Evolutionary conservation across 768 basidiomycete genomes (phyloP).

Genomic region (Boletus vermiculosoides): DNA sequence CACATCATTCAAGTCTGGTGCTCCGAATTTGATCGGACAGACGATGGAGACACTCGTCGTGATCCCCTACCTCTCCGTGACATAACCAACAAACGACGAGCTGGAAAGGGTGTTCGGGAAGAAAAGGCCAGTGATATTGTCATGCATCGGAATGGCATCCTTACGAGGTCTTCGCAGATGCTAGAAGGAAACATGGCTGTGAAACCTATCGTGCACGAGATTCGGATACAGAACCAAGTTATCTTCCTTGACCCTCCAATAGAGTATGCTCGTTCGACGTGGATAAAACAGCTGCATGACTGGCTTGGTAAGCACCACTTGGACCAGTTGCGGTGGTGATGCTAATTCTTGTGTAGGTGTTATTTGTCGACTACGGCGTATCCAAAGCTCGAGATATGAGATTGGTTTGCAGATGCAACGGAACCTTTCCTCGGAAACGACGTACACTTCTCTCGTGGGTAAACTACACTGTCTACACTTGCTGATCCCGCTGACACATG

Average conservation of each 20-base stretch:
- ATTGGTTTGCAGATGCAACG: constrained; percentile 92
- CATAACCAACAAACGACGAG: constrained; percentile 60
- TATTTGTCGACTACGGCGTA: constrained; percentile 80
- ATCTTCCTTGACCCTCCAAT: constrained; percentile 98
- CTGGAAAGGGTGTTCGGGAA: constrained; percentile 70
- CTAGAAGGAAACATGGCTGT: constrained; percentile 72
- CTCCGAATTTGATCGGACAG: constrained; percentile 74
- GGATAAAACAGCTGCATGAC: constrained; percentile 87
- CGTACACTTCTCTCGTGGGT: constrained; percentile 80
- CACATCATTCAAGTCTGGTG: constrained; percentile 88
- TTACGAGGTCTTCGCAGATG: constrained; percentile 42
- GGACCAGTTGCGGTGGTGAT: not conserved
- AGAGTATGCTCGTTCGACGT: constrained; percentile 86
- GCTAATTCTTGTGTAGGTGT: constrained; percentile 49
- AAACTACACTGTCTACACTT: not conserved
- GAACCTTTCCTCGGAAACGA: constrained; percentile 59
- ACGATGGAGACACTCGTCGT: constrained; percentile 63
- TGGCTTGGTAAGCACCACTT: constrained; percentile 63
- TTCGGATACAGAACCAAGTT: constrained; percentile 97
- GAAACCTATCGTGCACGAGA: constrained; percentile 90
- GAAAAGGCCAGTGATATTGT: constrained; percentile 58
- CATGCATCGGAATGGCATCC: not conserved
- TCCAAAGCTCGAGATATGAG: constrained; percentile 96
- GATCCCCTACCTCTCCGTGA: constrained; percentile 53
- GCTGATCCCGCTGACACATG: constrained; percentile 5